phyloP scores from a whole-genome alignment of 768 basidiomycete genomes.

The Mycena kentingensis region DNA sequence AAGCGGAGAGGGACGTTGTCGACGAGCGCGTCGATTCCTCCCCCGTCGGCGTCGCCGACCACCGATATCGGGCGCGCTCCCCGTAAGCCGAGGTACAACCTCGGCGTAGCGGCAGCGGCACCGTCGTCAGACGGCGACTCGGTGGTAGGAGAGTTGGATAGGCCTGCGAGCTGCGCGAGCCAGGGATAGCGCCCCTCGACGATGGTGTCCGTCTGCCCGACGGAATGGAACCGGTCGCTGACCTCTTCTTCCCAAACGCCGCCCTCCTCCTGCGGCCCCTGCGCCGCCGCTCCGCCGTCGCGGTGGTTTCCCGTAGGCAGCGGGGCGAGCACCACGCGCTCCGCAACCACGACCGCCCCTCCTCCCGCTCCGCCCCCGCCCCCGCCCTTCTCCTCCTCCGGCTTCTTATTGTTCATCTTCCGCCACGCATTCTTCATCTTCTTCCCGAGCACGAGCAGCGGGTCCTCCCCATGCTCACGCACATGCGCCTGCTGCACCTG shows the following conservation, averaged over 20 bases:
- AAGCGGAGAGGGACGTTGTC: too few relatives aligned
- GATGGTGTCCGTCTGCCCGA: conserved; percentile 20
- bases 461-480: conserved; percentile 42
- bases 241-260: conserved; percentile 33
- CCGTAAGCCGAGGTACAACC: too few relatives aligned
- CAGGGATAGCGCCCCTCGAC: conserved; percentile 21
- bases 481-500: background rate
- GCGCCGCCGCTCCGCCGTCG: conserved; percentile 6
- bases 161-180: conserved; percentile 7
- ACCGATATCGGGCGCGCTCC: too few relatives aligned
- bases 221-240: conserved; percentile 25
- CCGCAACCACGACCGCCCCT: conserved; percentile 20
- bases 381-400: conserved; percentile 18
- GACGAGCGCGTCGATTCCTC: too few relatives aligned
- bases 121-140: too few relatives aligned
- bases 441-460: conserved; percentile 50
- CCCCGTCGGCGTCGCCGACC: too few relatives aligned
- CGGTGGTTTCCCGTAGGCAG: conserved; percentile 11
- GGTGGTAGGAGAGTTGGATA: background rate
- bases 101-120: too few relatives aligned
- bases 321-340: conserved; percentile 22
- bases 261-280: conserved; percentile 27
- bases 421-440: conserved; percentile 57
- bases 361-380: conserved; percentile 11
- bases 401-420: conserved; percentile 45